These are phyloP conservation scores for Madurella mycetomatis DNA, from an alignment of 2,329 filamentous ascomycete species.

Conservation along the genomic window DNA sequence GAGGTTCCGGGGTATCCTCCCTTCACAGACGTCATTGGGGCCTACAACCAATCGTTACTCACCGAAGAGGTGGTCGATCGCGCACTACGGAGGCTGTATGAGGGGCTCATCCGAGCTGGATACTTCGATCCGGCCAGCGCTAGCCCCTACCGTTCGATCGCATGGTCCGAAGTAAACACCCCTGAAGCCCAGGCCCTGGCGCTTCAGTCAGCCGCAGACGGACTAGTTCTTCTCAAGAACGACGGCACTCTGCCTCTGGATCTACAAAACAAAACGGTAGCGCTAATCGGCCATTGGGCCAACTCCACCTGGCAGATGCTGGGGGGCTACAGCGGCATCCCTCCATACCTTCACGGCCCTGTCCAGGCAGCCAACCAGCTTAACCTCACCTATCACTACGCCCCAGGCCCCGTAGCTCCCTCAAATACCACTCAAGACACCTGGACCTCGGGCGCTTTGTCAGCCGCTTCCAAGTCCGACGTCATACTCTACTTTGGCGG, in stretches of 20 bases:
- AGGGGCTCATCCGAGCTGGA: constrained; percentile 32
- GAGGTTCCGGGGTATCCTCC: constrained; percentile 19
- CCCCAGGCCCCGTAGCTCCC: constrained; percentile 27
- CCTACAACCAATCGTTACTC: constrained; percentile 27
- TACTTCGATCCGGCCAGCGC: constrained; percentile 28
- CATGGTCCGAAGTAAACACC: constrained; percentile 52
- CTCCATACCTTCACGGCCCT: constrained; percentile 53
- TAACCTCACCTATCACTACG: constrained; percentile 32
- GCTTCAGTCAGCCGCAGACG: constrained; percentile 46
- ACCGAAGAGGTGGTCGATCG: constrained; percentile 28
- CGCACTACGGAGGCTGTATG: constrained; percentile 30
- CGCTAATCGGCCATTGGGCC: constrained; percentile 53
- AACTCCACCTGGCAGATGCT: constrained; percentile 40
- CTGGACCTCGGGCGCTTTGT: constrained; percentile 34
- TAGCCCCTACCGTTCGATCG: constrained; percentile 44
- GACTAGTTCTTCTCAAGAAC: constrained; percentile 50
- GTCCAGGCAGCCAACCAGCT: constrained; percentile 47
- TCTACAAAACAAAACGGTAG: constrained; percentile 39
- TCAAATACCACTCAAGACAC: constrained; percentile 23
- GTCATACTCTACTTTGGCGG: constrained; percentile 54
- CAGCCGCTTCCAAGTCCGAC: constrained; percentile 42
- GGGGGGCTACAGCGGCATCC: constrained; percentile 54
- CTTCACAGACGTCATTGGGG: constrained; percentile 21
- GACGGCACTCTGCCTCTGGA: constrained; percentile 43
- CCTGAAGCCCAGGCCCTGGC: constrained; percentile 51